These are phyloP conservation scores for Aspergillus texensis DNA, from an alignment of 2,329 filamentous ascomycete genomes.

Conservation along the genomic window DNA sequence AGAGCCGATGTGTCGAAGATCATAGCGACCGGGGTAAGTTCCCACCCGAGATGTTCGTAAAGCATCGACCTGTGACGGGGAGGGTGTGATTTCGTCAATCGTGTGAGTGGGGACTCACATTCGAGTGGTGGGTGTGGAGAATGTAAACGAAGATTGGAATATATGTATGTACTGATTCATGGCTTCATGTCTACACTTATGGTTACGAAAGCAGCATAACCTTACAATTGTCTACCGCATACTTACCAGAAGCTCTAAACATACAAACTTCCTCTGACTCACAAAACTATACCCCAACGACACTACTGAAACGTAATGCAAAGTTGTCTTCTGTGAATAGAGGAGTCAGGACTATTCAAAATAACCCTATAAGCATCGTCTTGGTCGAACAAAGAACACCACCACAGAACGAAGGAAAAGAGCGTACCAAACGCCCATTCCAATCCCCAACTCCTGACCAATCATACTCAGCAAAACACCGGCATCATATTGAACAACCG, in stretches of 20 bases:
- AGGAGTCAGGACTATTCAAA: background rate
- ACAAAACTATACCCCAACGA: background rate
- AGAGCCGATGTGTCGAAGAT: constrained; percentile 11
- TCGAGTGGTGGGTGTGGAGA: background rate
- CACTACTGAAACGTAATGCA: background rate
- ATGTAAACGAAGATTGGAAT: background rate
- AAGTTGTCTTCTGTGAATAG: background rate
- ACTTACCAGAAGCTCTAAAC: background rate
- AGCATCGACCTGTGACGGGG: background rate
- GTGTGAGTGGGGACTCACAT: background rate
- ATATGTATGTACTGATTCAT: background rate
- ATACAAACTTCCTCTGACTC: background rate
- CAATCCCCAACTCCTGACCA: background rate
- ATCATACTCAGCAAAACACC: background rate
- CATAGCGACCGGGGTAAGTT: constrained; percentile 36
- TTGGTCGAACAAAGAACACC: background rate
- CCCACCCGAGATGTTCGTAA: background rate
- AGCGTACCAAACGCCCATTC: background rate
- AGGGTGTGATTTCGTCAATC: background rate
- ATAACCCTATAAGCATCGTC: background rate
- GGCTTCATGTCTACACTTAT: background rate
- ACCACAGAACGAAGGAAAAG: background rate
- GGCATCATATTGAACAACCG: background rate
- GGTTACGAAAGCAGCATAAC: background rate
- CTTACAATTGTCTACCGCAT: background rate